Conservation (phyloP, 2,329 filamentous ascomycete genomes). For the Phaeosphaeria sp. region DNA sequence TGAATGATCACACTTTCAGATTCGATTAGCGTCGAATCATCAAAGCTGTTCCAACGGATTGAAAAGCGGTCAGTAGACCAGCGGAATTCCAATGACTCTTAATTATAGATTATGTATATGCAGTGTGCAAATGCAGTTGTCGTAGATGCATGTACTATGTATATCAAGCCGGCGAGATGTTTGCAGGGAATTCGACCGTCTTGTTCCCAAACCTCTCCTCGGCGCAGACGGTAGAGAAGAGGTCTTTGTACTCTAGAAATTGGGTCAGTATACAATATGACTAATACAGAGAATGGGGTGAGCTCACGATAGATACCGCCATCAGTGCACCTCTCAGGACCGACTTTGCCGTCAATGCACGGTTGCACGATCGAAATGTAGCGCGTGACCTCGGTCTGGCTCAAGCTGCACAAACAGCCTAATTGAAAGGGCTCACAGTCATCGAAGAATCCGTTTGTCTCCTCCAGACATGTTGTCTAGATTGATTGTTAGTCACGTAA, state of each 20-base stretch:
- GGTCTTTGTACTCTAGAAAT: slow-evolving; percentile 21
- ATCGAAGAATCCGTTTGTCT: slow-evolving; percentile 14
- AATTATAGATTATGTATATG: slow-evolving; percentile 13
- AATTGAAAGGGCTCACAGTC: slow-evolving; percentile 13
- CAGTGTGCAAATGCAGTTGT: background rate
- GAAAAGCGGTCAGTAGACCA: background rate
- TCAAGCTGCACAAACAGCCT: slow-evolving; percentile 19
- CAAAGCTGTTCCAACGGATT: background rate
- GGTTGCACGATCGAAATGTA: slow-evolving; percentile 25
- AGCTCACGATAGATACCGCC: slow-evolving; percentile 24
- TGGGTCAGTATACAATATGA: slow-evolving; percentile 6
- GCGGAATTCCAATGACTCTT: background rate
- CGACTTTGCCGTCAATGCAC: slow-evolving; percentile 20
- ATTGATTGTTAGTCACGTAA: background rate
- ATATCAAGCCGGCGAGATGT: background rate
- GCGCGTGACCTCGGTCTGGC: slow-evolving; percentile 18
- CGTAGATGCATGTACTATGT: background rate
- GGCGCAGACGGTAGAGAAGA: slow-evolving; percentile 16
- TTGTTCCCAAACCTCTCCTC: slow-evolving; percentile 16
- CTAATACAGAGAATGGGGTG: background rate
- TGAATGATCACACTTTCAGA: background rate
- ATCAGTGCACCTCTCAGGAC: slow-evolving; percentile 17
- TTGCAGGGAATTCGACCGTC: slow-evolving; percentile 9
- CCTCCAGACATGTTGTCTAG: slow-evolving; percentile 16
- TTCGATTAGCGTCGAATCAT: background rate